Base-by-base conservation (phyloP, 202 grass and related monocot species). In the Setaria viridis region DNA sequence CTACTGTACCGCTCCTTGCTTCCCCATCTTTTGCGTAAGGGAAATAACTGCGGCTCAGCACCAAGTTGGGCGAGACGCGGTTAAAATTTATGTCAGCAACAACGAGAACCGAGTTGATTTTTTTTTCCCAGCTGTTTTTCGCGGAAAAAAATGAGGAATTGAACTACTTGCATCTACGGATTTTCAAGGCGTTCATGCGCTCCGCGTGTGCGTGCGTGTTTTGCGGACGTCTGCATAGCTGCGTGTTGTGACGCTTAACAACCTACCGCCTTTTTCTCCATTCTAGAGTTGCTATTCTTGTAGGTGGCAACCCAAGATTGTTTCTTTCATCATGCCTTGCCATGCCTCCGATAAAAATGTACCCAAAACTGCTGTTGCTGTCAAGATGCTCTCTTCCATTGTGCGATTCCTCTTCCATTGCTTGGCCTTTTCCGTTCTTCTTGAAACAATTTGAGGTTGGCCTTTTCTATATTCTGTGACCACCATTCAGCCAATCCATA, bases 261-360 rank as follows among this genome's bases (percentile, higher is more conserved):
- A 37, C 68, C 42, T 62, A 50, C 68, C 19, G 3, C 25, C 13
- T 34, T 35, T 82, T 53, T 57, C 71, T 34, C 30, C 71, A 53
- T 58, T 71, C 79, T 14, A 5, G 12, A 11, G 66, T 33, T 8
- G 67, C 25, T 45, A 37, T 33, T 74, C 30, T 1, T 34, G 32
- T 81, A 49, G 12, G 34, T 66, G n/a, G 50, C 84, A 30, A 20
- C 72, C 45, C 39, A 73, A 84, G 57, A 58, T 15, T 58, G 72
- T 47, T 84, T 32, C 65, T 62, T 62, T 80, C 11, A 42, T 82
- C 13, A 62, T 79, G 55, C 37, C 66, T 64, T 48, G 14, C 47
- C 70, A 34, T 70, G 20, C 34, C 83, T 62, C 19, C 13, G 34
- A 78, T 32, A 14, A 50, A 77, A 37, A 50, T 20, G 74, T 68